These are phyloP conservation scores for Candida adriatica DNA, from an alignment of 805 yeast species.

Conservation along the genomic window DNA sequence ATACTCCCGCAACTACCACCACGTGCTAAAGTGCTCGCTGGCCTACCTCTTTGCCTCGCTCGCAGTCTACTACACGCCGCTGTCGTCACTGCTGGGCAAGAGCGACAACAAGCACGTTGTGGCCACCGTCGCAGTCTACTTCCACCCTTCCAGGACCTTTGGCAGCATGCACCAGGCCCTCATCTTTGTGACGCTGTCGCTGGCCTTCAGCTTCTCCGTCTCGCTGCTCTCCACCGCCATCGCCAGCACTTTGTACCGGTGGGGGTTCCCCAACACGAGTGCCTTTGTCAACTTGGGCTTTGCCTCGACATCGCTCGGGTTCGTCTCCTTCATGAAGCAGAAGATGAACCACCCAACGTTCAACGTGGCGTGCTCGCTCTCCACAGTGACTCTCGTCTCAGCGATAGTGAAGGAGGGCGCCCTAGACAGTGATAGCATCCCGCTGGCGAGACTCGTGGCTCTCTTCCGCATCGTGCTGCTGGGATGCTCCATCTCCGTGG, in stretches of 20 bases:
- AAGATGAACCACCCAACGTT: constrained; percentile 60
- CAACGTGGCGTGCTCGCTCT: constrained; percentile 75
- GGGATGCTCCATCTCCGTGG: constrained; percentile 56
- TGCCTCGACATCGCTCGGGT: constrained; percentile 52
- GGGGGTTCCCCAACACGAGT: constrained; percentile 42
- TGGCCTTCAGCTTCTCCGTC: constrained; percentile 46
- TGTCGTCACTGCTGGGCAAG: constrained; percentile 47
- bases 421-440: constrained; percentile 48
- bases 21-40: constrained; percentile 58
- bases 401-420: constrained; percentile 72
- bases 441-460: constrained; percentile 45
- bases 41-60: constrained; percentile 70
- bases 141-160: constrained; percentile 72
- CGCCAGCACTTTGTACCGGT: constrained; percentile 38
- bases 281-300: constrained; percentile 46
- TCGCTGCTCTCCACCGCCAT: constrained; percentile 46
- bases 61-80: constrained; percentile 53
- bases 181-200: constrained; percentile 48
- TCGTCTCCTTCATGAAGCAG: constrained; percentile 64
- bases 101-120: constrained; percentile 75
- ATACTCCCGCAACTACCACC: constrained; percentile 10
- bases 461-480: constrained; percentile 49
- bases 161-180: constrained; percentile 79
- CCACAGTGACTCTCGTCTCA: constrained; percentile 63
- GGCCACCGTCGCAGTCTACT: constrained; percentile 79